These are phyloP conservation scores for Lindgomyces ingoldianus DNA, from an alignment of 495 filamentous ascomycete genomes.

Conservation along the genomic window DNA sequence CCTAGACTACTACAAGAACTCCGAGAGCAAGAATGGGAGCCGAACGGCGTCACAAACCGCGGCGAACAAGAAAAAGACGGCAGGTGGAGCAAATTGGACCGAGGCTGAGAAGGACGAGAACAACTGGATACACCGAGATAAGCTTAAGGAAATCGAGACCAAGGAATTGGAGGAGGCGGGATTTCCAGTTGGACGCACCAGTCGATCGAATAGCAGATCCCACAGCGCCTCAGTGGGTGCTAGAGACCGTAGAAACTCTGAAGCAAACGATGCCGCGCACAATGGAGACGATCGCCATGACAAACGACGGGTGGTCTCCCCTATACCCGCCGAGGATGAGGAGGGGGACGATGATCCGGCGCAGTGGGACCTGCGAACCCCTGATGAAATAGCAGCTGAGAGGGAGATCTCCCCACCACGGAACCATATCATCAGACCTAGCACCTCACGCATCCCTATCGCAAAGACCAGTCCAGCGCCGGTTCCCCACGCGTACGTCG, in stretches of 20 bases:
- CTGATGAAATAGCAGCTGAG: constrained; percentile 73
- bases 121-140: constrained; percentile 96
- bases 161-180: constrained; percentile 89
- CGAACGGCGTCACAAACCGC: constrained; percentile 17
- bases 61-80: constrained; percentile 45
- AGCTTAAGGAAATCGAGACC: constrained; percentile 89
- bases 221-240: constrained; percentile 36
- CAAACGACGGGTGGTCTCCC: constrained; percentile 49
- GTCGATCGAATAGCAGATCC: constrained; percentile 61
- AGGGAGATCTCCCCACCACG: constrained; percentile 48
- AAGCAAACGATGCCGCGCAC: constrained; percentile 44
- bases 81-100: not conserved
- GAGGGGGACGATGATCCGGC: constrained; percentile 44
- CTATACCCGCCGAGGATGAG: constrained; percentile 49
- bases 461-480: constrained; percentile 74
- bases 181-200: constrained; percentile 63
- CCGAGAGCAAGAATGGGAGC: constrained; percentile 43
- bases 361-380: constrained; percentile 72
- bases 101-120: constrained; percentile 55
- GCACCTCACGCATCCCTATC: constrained; percentile 78
- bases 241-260: constrained; percentile 22
- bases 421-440: constrained; percentile 46
- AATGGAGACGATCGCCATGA: constrained; percentile 13
- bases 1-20: constrained; percentile 56
- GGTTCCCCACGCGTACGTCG: constrained; percentile 67